Conservation (phyloP, 83 land plant species). For the Larix sibirica region DNA sequence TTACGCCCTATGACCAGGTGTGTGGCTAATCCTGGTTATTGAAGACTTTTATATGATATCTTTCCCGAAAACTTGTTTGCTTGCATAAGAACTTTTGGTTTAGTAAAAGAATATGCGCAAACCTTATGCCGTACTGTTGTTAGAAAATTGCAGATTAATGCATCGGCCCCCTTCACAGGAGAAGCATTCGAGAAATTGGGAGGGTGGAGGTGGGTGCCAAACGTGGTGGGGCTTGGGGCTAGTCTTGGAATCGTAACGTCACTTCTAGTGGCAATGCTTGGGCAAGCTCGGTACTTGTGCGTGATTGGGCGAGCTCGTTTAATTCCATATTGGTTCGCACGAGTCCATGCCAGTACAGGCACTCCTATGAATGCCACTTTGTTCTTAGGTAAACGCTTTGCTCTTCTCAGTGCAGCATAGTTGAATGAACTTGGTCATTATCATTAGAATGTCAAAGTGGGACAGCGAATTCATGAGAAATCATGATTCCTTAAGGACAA, state of each 20-base stretch:
- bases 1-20: constrained; percentile 77
- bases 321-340: constrained; percentile 78
- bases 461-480: too few species aligned
- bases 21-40: neutral
- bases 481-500: too few species aligned
- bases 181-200: constrained; percentile 50
- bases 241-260: constrained; percentile 76
- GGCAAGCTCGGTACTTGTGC: constrained; percentile 84
- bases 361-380: constrained; percentile 81
- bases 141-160: neutral
- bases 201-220: constrained; percentile 75
- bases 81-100: too few species aligned
- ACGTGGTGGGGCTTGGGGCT: constrained; percentile 67
- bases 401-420: too few species aligned
- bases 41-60: too few species aligned
- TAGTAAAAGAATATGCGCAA: too few species aligned
- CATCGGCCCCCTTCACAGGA: constrained; percentile 51
- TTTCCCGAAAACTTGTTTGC: too few species aligned
- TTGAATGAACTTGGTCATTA: too few species aligned
- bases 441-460: too few species aligned
- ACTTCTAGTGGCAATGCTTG: constrained; percentile 81
- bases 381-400: constrained; percentile 51
- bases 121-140: neutral
- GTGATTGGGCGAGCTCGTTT: constrained; percentile 69
- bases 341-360: constrained; percentile 67